Percentiles rank a stretch among this genome's conserved stretches.
Evolutionary conservation across 768 basidiomycete genomes (phyloP).

Genomic region (Chalciporus pseudorubinellus): DNA sequence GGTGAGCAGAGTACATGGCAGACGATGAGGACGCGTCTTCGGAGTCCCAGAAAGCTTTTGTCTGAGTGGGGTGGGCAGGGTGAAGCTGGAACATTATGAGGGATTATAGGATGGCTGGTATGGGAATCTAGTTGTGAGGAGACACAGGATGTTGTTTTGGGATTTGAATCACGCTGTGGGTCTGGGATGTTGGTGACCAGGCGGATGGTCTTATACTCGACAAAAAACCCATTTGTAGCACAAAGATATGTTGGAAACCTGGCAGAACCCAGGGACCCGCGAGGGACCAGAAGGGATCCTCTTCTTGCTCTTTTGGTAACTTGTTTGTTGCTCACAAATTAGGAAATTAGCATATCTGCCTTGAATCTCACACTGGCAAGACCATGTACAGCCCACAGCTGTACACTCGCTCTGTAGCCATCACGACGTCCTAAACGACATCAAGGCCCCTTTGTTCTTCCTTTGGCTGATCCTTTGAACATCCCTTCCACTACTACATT

Average conservation of each 20-base stretch:
- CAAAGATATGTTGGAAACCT: constrained; percentile 32
- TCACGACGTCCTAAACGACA: constrained; percentile 9
- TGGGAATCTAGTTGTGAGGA: constrained; percentile 9
- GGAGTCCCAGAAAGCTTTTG: constrained; percentile 37
- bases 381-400: too few relatives aligned
- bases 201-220: constrained; percentile 29
- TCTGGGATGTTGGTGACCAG: constrained; percentile 13
- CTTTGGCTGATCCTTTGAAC: constrained; percentile 16
- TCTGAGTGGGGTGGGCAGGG: constrained; percentile 35
- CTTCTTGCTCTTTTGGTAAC: constrained; percentile 32
- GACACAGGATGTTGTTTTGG: constrained; percentile 13
- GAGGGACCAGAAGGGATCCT: constrained; percentile 19
- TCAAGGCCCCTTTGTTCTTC: constrained; percentile 27
- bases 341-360: constrained; percentile 20
- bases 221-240: constrained; percentile 26
- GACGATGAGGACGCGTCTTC: constrained; percentile 27
- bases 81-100: constrained; percentile 35
- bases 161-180: constrained; percentile 14
- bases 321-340: constrained; percentile 35
- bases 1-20: constrained; percentile 31
- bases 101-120: neutral
- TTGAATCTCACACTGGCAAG: constrained; percentile 25
- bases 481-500: neutral
- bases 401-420: neutral
- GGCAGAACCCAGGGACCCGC: constrained; percentile 11